Base-by-base conservation (phyloP, 75 land plant genomes). In the Selaginella tamariscina region DNA sequence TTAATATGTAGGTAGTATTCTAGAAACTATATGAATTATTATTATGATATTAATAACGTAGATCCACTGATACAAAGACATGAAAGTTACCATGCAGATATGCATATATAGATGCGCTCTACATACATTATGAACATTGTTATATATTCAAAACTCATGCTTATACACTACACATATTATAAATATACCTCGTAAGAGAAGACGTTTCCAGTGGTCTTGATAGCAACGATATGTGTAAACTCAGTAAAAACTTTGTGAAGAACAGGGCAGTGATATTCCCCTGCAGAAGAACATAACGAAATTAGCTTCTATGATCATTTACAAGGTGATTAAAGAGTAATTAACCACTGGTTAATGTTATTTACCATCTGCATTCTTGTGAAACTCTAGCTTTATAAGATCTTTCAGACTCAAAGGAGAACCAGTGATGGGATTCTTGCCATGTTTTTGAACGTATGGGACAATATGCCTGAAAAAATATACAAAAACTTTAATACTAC, bases 231-330 rank as follows among this genome's bases (percentile, higher is more conserved):
- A 68, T 92, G 97, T 2, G 97, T 86, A 64, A 82, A 92, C 64
- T 92, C 97, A 21, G 97, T 92, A 56, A 92, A 92, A 26, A 86
- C 97, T 74, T 92, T 92, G 69, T 92, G 86, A 54, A 92, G 71
- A 32, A 92, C 97, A 29, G 97, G 97, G 65, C 97, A 92, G 0
- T 89, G 87, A 71, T 56, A 92, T 77, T 92, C 90, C 2, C 91
- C 95, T 88, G 76, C 77, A 78, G 22, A 32, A 72, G 22, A n/a
- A n/a, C n/a, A n/a, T n/a, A n/a, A n/a, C 24, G 22, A 49, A 31
- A 65, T 54, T 44, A 66, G n/a, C n/a, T n/a, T n/a, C n/a, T n/a
- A n/a, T n/a, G n/a, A n/a, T n/a, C n/a, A n/a, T n/a, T n/a, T n/a
- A n/a, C n/a, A n/a, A n/a, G n/a, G n/a, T n/a, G n/a, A n/a, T n/a